These are phyloP conservation scores for Lasiodiplodia hormozganensis DNA, from an alignment of 2,329 filamentous ascomycete genomes.

Conservation along the genomic window DNA sequence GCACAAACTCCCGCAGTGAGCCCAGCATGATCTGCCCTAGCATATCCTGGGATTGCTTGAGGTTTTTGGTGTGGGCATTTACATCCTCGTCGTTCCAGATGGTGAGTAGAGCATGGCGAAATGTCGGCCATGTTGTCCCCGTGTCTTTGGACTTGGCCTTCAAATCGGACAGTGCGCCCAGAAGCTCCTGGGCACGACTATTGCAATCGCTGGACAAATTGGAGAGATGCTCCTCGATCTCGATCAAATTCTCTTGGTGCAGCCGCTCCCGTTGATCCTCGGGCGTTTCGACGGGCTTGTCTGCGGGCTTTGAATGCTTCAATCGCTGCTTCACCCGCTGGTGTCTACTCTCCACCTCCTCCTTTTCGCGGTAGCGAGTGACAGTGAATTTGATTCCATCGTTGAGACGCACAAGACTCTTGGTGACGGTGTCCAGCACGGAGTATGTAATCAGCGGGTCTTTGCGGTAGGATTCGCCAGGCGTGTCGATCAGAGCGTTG, in stretches of 20 bases:
- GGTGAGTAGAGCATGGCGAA: conserved; percentile 13
- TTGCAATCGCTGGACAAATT: conserved; percentile 17
- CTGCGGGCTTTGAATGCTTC: conserved; percentile 7
- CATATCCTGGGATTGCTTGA: conserved; percentile 16
- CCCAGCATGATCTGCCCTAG: conserved; percentile 31
- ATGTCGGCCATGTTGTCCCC: conserved; percentile 6
- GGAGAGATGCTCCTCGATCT: conserved; percentile 7
- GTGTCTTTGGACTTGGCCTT: conserved; percentile 11
- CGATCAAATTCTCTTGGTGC: conserved; percentile 1
- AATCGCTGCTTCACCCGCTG: conserved; percentile 11
- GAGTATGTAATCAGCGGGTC: neutral
- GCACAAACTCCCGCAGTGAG: conserved; percentile 28
- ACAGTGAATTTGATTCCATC: conserved; percentile 18
- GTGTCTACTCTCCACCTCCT: conserved; percentile 9
- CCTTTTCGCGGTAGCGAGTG: conserved; percentile 3
- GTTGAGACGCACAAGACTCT: conserved; percentile 14
- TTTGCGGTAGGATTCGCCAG: neutral
- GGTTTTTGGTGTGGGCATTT: neutral
- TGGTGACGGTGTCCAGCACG: conserved; percentile 14
- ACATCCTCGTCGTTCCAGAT: conserved; percentile 15
- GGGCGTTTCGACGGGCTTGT: conserved; percentile 10
- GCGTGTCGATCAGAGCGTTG: conserved; percentile 8
- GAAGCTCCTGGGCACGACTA: conserved; percentile 5
- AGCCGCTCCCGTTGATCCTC: neutral
- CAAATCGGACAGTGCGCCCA: conserved; percentile 15